A percentile compares a stretch with the other conserved stretches of the same genome.
Conservation (phyloP, 176 grass and related monocot species). For the Hyparrhenia diplandra region DNA sequence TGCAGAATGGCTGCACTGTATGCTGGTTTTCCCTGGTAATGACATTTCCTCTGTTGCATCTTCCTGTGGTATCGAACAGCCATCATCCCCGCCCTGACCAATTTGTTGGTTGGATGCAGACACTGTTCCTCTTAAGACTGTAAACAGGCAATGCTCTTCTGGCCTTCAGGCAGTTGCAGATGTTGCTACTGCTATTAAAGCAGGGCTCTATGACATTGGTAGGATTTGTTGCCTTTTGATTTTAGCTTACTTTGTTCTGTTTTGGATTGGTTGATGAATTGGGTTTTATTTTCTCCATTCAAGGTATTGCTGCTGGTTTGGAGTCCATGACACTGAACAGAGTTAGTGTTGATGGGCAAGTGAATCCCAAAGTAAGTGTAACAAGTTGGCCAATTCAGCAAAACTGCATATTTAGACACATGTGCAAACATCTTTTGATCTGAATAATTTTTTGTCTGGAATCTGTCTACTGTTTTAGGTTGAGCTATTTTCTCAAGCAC, state of each 20-base stretch:
- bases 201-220: slow-evolving; percentile 86
- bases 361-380: slow-evolving; percentile 76
- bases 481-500: slow-evolving; percentile 78
- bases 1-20: slow-evolving; percentile 89
- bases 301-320: slow-evolving; percentile 90
- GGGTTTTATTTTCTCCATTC: slow-evolving; percentile 10
- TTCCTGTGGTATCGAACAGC: not conserved
- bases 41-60: not conserved
- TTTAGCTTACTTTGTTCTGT: slow-evolving; percentile 15
- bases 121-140: slow-evolving; percentile 85
- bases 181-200: slow-evolving; percentile 80
- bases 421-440: slow-evolving; percentile 18
- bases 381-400: not conserved
- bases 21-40: slow-evolving; percentile 85
- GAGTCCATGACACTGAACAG: slow-evolving; percentile 80
- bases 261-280: slow-evolving; percentile 22
- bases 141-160: slow-evolving; percentile 89
- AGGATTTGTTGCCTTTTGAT: slow-evolving; percentile 5
- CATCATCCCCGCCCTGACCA: not conserved
- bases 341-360: slow-evolving; percentile 29
- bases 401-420: not conserved
- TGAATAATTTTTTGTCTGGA: slow-evolving; percentile 18
- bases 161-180: slow-evolving; percentile 94
- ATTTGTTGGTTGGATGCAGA: slow-evolving; percentile 48
- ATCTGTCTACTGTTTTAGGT: slow-evolving; percentile 43